Evolutionary conservation across 129 eudicot genomes (phyloP).

Genomic region (Lactuca saligna): DNA sequence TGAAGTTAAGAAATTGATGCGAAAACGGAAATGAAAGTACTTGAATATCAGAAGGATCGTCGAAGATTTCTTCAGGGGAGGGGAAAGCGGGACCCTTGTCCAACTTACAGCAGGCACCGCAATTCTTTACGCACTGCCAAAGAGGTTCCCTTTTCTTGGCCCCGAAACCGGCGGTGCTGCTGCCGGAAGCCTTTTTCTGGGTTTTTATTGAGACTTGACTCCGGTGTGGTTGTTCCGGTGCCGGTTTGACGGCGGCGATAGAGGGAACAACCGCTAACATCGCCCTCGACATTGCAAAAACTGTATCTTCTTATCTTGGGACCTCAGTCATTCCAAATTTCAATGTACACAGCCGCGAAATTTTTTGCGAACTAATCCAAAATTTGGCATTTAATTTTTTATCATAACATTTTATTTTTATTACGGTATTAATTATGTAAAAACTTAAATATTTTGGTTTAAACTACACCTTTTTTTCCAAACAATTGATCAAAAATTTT

Average conservation of each 20-base stretch:
- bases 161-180: conserved; percentile 47
- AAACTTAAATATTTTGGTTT: too few relatives aligned
- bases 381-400: too few relatives aligned
- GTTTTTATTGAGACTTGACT: conserved; percentile 21
- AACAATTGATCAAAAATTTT: too few relatives aligned
- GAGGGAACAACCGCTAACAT: conserved; percentile 35
- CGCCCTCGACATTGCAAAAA: conserved; percentile 24
- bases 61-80: conserved; percentile 87
- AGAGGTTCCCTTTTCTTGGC: conserved; percentile 46
- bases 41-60: conserved; percentile 70
- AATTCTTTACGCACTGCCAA: conserved; percentile 80
- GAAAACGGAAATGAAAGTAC: conserved; percentile 21
- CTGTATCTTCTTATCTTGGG: conserved; percentile 19
- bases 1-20: conserved; percentile 2
- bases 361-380: not conserved
- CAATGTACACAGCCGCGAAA: not conserved
- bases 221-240: conserved; percentile 32
- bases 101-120: conserved; percentile 96
- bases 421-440: too few relatives aligned
- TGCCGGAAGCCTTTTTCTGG: conserved; percentile 19
- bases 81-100: conserved; percentile 87
- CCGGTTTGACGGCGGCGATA: conserved; percentile 37
- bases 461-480: too few relatives aligned
- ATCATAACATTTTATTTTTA: too few relatives aligned
- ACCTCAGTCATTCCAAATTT: not conserved